Evolutionary conservation across 2,329 filamentous ascomycete species (phyloP).

Genomic region (Epichloe uncinata): DNA sequence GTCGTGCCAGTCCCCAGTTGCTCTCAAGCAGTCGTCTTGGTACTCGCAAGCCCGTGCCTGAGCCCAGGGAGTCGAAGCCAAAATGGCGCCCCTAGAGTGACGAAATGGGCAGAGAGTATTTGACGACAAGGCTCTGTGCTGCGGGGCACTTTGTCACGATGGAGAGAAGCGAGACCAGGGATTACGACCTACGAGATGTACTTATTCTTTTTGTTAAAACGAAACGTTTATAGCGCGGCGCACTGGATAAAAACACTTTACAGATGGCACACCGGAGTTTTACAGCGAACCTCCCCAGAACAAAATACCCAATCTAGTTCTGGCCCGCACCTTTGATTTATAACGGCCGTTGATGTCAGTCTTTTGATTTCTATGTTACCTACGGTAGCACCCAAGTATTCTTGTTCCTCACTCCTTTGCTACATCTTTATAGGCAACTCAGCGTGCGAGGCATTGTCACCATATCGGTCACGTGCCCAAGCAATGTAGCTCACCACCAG

Average conservation of each 20-base stretch:
- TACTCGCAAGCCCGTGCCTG: constrained; percentile 26
- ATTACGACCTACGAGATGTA: not conserved
- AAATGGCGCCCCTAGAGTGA: constrained; percentile 31
- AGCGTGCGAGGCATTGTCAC: not conserved
- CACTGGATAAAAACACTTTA: constrained; percentile 5
- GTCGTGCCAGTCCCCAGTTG: constrained; percentile 36
- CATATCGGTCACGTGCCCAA: not conserved
- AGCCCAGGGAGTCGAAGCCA: constrained; percentile 32
- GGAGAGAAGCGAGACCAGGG: not conserved
- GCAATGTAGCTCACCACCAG: not conserved
- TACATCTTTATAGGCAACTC: not conserved
- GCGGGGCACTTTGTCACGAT: not conserved
- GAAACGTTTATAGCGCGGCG: constrained; percentile 9
- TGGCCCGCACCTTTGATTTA: not conserved
- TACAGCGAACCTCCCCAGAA: not conserved
- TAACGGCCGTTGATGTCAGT: not conserved
- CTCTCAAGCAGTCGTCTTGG: constrained; percentile 28
- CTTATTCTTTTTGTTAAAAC: not conserved
- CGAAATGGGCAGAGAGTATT: not conserved
- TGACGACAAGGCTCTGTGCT: not conserved
- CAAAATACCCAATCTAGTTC: not conserved
- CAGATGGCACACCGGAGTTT: not conserved
- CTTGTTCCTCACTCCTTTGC: not conserved
- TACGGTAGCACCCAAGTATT: not conserved
- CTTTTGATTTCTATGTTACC: not conserved